A percentile compares a stretch with the other conserved stretches of the same genome.
phyloP scores from a whole-genome alignment of 495 filamentous ascomycete genomes.

The Viridothelium virens region DNA sequence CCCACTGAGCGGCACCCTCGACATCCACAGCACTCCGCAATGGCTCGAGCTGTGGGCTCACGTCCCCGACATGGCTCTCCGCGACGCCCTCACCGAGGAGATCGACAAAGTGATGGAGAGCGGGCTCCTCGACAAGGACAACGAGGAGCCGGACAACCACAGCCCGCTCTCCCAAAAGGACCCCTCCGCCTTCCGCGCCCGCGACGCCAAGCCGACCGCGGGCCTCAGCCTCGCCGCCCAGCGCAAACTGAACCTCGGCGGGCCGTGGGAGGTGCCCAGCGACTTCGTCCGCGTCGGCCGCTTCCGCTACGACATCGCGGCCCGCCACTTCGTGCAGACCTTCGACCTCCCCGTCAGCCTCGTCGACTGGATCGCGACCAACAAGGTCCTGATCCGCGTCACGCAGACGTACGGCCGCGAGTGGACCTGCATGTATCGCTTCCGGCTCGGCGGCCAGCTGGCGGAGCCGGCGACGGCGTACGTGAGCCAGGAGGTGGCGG shows the following conservation, averaged over 20 bases:
- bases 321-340: constrained; percentile 41
- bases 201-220: neutral
- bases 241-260: constrained; percentile 1
- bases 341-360: constrained; percentile 43
- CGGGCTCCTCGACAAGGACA: constrained; percentile 19
- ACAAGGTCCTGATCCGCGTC: constrained; percentile 44
- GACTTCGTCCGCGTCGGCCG: constrained; percentile 46
- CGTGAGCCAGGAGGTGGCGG: neutral
- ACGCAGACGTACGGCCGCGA: constrained; percentile 47
- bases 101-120: constrained; percentile 7
- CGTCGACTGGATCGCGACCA: constrained; percentile 30
- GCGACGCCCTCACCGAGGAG: neutral
- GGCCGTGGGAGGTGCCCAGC: constrained; percentile 13
- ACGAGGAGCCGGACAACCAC: neutral
- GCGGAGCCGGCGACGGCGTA: neutral
- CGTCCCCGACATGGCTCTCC: constrained; percentile 31
- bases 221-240: neutral
- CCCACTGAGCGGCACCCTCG: constrained; percentile 42
- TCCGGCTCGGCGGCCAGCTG: neutral
- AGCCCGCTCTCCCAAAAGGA: neutral
- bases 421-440: constrained; percentile 56
- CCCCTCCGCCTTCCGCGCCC: neutral
- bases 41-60: constrained; percentile 54
- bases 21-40: constrained; percentile 49
- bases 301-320: constrained; percentile 44